Conservation (phyloP, 495 filamentous ascomycete species). For the Bombardia bombarda region DNA sequence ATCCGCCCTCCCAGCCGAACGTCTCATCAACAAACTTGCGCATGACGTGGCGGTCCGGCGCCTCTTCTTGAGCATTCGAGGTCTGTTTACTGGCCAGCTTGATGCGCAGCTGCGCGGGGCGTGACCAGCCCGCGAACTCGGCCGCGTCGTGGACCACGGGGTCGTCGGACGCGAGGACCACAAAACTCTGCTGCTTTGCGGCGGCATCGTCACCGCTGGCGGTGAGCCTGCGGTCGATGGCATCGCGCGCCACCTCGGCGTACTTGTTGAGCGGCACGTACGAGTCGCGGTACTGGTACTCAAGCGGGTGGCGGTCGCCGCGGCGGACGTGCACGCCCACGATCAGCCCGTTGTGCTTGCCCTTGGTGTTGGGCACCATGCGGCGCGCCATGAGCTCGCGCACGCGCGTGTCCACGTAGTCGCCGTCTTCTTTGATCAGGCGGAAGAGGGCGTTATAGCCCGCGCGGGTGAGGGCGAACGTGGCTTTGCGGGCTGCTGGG, state of each 20-base stretch:
- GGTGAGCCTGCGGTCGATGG: slow-evolving; percentile 31
- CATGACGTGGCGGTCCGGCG: slow-evolving; percentile 27
- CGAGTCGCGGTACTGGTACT: slow-evolving; percentile 56
- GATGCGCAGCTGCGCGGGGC: slow-evolving; percentile 58
- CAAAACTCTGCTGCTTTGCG: slow-evolving; percentile 30
- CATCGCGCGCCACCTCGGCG: slow-evolving; percentile 34
- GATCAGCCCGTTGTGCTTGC: slow-evolving; percentile 33
- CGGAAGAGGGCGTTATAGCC: slow-evolving; percentile 62
- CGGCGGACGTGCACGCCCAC: slow-evolving; percentile 65
- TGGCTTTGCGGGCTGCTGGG: slow-evolving; percentile 24
- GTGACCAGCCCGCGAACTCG: slow-evolving; percentile 40
- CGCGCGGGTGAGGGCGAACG: slow-evolving; percentile 51
- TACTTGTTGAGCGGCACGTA: slow-evolving; percentile 63
- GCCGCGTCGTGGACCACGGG: slow-evolving; percentile 52
- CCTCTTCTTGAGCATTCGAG: background rate
- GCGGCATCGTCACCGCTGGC: slow-evolving; percentile 21
- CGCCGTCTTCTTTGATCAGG: slow-evolving; percentile 46
- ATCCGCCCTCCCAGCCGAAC: slow-evolving; percentile 69
- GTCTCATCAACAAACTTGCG: slow-evolving; percentile 57
- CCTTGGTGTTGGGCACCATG: slow-evolving; percentile 28
- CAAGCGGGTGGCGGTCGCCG: slow-evolving; percentile 60
- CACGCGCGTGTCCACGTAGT: slow-evolving; percentile 45
- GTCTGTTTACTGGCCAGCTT: slow-evolving; percentile 45
- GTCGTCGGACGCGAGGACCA: slow-evolving; percentile 65
- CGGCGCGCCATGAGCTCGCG: slow-evolving; percentile 37